Evolutionary conservation across 306 rosid species (phyloP).

Genomic region (Cicer judaicum): DNA sequence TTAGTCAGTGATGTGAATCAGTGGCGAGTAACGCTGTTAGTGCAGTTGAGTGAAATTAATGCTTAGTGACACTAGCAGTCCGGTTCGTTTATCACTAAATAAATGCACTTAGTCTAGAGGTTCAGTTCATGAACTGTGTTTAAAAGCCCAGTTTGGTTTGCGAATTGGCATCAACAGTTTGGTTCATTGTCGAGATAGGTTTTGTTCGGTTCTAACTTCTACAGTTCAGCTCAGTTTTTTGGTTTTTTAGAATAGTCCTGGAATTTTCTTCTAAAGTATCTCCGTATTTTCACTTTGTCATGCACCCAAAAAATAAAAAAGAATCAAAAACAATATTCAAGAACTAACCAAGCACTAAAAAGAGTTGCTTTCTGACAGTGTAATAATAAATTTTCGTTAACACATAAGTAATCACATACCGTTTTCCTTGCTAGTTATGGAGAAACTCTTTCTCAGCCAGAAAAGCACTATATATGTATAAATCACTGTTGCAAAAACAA

Average conservation of each 20-base stretch:
- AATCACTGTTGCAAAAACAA: constrained; percentile 66
- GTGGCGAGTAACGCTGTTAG: no score
- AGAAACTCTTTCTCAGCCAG: constrained; percentile 50
- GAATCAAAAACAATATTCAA: constrained; percentile 21
- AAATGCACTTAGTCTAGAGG: neutral
- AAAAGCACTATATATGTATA: constrained; percentile 63
- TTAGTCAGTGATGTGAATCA: no score
- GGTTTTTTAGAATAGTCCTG: no score
- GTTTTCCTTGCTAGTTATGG: constrained; percentile 39
- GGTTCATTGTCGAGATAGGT: neutral
- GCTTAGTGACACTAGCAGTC: no score
- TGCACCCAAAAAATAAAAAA: neutral
- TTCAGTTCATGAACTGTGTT: constrained; percentile 6
- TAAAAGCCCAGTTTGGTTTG: neutral
- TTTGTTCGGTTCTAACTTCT: neutral
- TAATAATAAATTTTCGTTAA: constrained; percentile 19
- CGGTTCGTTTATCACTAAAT: no score
- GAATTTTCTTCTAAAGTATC: constrained; percentile 36
- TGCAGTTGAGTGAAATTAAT: no score
- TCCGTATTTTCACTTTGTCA: constrained; percentile 13
- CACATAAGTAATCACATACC: constrained; percentile 33
- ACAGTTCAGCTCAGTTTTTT: no score
- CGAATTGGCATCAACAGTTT: neutral
- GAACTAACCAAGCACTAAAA: constrained; percentile 2
- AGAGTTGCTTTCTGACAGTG: constrained; percentile 28